phyloP scores from a whole-genome alignment of 2,329 filamentous ascomycete genomes.

The Colletotrichum sp. region DNA sequence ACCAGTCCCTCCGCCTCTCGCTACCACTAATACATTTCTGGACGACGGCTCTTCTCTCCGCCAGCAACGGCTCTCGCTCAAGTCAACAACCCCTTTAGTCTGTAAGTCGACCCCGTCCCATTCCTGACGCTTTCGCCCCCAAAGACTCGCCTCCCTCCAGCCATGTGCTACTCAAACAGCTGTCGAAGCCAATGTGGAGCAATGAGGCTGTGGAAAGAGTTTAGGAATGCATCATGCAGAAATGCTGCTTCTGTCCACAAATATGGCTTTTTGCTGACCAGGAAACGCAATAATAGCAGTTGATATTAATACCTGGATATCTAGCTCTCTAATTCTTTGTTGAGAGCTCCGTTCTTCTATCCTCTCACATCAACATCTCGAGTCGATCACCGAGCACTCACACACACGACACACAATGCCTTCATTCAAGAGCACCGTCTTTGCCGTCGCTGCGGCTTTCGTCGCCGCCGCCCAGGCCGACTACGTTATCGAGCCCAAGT shows the following conservation, averaged over 20 bases:
- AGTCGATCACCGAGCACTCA: neutral
- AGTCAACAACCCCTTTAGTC: neutral
- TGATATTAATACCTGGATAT: neutral
- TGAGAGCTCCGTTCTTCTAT: neutral
- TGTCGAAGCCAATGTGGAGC: neutral
- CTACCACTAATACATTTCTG: neutral
- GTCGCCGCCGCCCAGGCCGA: slow-evolving; percentile 58
- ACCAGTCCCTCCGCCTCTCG: neutral
- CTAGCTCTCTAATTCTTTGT: neutral
- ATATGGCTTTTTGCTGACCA: slow-evolving; percentile 13
- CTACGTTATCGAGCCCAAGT: slow-evolving; percentile 66
- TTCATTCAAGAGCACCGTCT: slow-evolving; percentile 55
- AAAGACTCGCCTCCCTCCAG: neutral
- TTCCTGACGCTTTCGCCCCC: neutral
- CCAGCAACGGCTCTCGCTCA: neutral
- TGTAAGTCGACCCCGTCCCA: neutral
- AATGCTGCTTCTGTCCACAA: neutral
- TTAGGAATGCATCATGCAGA: slow-evolving; percentile 13
- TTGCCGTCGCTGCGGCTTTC: slow-evolving; percentile 61
- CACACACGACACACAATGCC: slow-evolving; percentile 47
- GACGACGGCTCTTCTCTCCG: neutral
- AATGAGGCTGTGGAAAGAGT: neutral
- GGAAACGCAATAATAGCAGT: slow-evolving; percentile 5
- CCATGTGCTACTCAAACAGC: neutral
- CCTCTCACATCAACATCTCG: neutral